Percentiles rank a stretch among this genome's conserved stretches.
Evolutionary conservation across 345 rosid species (phyloP).

Genomic region (Sapria himalayana): DNA sequence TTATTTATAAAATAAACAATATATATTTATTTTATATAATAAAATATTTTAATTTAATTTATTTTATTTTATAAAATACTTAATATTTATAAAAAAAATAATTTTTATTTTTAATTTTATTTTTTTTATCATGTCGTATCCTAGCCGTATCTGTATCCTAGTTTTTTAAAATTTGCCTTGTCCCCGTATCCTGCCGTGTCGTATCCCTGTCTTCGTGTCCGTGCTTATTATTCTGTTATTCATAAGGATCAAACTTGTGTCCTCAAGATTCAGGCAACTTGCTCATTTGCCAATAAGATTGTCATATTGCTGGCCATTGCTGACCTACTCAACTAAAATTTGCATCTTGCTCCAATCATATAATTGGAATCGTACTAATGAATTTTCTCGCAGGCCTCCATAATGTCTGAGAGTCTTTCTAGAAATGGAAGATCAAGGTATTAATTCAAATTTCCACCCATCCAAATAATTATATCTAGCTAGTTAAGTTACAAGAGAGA

Average conservation of each 20-base stretch:
- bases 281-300: too few relatives aligned
- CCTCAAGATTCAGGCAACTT: conserved; percentile 6
- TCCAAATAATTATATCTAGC: conserved; percentile 1
- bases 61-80: too few relatives aligned
- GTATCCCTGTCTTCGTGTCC: neutral
- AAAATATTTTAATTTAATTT: too few relatives aligned
- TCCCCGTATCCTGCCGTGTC: too few relatives aligned
- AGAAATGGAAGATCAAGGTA: conserved; percentile 73
- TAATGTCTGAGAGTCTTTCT: conserved; percentile 74
- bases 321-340: neutral
- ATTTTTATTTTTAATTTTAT: too few relatives aligned
- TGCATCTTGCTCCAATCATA: conserved; percentile 1
- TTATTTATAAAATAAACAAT: too few relatives aligned
- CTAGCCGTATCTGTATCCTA: too few relatives aligned
- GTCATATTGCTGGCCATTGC: too few relatives aligned
- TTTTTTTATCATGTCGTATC: too few relatives aligned
- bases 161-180: too few relatives aligned
- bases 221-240: neutral
- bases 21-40: too few relatives aligned
- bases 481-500: conserved; percentile 4
- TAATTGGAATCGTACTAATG: neutral
- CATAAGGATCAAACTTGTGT: neutral
- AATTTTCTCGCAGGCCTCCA: conserved; percentile 48
- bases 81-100: too few relatives aligned
- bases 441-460: neutral